Evolutionary conservation across 192 early-diverging fungal genomes (phyloP), one percentile per base, ranked within the genome.

Genomic region (Rhizoclosmatium globosum): DNA sequence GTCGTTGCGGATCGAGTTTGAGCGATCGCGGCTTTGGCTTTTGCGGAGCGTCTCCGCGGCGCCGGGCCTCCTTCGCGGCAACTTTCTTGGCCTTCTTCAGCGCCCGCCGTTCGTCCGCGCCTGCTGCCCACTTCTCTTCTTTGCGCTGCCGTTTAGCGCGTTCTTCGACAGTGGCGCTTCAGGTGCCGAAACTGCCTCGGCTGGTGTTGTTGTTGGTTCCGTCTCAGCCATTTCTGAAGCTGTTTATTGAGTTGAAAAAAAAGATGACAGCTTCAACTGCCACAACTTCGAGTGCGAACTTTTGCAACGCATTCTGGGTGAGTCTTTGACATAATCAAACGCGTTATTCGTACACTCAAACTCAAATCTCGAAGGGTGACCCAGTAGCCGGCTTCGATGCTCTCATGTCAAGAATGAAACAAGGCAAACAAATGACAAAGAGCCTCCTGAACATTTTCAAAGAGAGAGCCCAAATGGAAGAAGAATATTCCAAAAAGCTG

Each of bases 121-220:
- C 85, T 23, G 81, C 83, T 47, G 84, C 92, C 78, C 82, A 82
- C 68, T 87, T 82, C 4, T 82, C 88, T 47, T 94, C 87, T 62
- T 88, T 89, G 68, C 92, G 82, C 2, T 90, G 79, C 43, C 88
- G 90, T 72, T 97, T 97, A 44, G 89, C 19, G 94, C 93, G 65
- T 91, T 93, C 61, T 91, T 93, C 39, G 93, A 89, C 4, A 95
- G 72, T 2, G 77, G 66, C n/a, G 60, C 21, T 3, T 23, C 62
- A 48, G 64, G 65, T 3, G n/a, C 38, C 0, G 21, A 9, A 15
- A 23, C 17, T 38, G 70, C 50, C 1, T 6, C 9, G 11, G 23
- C 7, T 64, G 62, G 4, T 31, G 0, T 31, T 31, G 31, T 31
- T 31, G 31, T 31, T 31, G 64, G 21, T 46, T 21, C 7, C 67